Percentiles rank a stretch among this genome's conserved stretches.
phyloP scores from a whole-genome alignment of 2,329 filamentous ascomycete genomes.

The Amphichorda felina region DNA sequence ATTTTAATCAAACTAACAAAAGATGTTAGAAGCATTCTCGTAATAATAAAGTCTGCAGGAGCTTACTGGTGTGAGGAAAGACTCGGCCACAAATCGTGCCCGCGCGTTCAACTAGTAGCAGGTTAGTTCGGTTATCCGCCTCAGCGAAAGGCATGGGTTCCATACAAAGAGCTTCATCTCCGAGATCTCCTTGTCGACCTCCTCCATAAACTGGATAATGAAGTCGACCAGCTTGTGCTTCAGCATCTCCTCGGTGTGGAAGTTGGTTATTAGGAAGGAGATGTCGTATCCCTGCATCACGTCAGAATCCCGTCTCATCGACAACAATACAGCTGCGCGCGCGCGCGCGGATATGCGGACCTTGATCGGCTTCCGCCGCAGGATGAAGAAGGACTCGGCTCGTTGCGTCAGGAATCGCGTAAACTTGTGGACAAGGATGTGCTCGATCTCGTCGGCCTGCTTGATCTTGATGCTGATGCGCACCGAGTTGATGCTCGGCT shows the following conservation, averaged over 20 bases:
- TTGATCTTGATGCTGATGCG: slow-evolving; percentile 98
- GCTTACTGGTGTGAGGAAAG: slow-evolving; percentile 84
- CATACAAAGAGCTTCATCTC: slow-evolving; percentile 99
- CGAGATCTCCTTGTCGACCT: slow-evolving; percentile 99
- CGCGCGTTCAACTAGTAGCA: slow-evolving; percentile 71
- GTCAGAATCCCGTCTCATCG: slow-evolving; percentile 11
- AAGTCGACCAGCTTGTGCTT: slow-evolving; percentile 99
- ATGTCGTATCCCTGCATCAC: slow-evolving; percentile 79
- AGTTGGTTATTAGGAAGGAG: slow-evolving; percentile 96
- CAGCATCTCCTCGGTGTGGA: slow-evolving; percentile 96
- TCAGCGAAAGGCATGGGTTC: slow-evolving; percentile 11
- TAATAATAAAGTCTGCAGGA: neutral
- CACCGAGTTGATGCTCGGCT: slow-evolving; percentile 93
- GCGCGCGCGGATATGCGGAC: slow-evolving; percentile 29
- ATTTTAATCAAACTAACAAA: slow-evolving; percentile 20
- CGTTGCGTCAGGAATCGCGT: slow-evolving; percentile 67
- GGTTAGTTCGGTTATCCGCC: neutral
- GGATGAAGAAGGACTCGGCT: slow-evolving; percentile 93
- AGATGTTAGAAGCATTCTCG: slow-evolving; percentile 7
- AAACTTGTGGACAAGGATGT: slow-evolving; percentile 97
- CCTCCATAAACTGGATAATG: slow-evolving; percentile 99
- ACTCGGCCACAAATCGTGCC: slow-evolving; percentile 95
- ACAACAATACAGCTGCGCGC: neutral
- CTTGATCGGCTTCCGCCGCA: slow-evolving; percentile 90
- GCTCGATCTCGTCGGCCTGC: slow-evolving; percentile 97